Percentiles rank a stretch among this genome's conserved stretches.
Conservation (phyloP, 305 asterid species). For the Fraxinus paxiana region DNA sequence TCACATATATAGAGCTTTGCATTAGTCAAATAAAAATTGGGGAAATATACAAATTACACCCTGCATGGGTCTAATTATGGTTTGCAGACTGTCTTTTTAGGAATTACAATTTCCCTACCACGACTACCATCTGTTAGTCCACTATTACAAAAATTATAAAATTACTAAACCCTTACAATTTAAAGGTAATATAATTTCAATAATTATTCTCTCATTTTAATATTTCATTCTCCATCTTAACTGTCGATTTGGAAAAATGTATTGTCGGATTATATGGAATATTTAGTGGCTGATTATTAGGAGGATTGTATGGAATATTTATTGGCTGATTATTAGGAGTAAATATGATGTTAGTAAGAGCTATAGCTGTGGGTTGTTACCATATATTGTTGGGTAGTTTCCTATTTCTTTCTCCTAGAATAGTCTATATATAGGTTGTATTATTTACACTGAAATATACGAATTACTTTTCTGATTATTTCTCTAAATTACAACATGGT, state of each 20-base stretch:
- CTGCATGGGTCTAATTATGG: background rate
- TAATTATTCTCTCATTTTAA: background rate
- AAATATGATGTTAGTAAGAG: background rate
- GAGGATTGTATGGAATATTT: background rate
- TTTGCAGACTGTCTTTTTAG: background rate
- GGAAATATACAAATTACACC: background rate
- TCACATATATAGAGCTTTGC: background rate
- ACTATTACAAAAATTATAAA: background rate
- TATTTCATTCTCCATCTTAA: background rate
- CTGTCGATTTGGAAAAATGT: background rate
- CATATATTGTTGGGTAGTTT: background rate
- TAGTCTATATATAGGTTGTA: no score
- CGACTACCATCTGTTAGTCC: background rate
- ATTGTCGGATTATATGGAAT: background rate
- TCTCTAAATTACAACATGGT: background rate
- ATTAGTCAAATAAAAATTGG: background rate
- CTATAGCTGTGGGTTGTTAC: background rate
- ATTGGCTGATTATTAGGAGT: background rate
- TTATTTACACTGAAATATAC: background rate
- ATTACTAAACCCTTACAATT: background rate
- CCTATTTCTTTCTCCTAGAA: background rate
- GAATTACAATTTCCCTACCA: background rate
- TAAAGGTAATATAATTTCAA: background rate
- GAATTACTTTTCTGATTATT: background rate
- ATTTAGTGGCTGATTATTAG: background rate